Evolutionary conservation across 805 yeast genomes (phyloP).

Genomic region (Ogataea thermomethanolica): DNA sequence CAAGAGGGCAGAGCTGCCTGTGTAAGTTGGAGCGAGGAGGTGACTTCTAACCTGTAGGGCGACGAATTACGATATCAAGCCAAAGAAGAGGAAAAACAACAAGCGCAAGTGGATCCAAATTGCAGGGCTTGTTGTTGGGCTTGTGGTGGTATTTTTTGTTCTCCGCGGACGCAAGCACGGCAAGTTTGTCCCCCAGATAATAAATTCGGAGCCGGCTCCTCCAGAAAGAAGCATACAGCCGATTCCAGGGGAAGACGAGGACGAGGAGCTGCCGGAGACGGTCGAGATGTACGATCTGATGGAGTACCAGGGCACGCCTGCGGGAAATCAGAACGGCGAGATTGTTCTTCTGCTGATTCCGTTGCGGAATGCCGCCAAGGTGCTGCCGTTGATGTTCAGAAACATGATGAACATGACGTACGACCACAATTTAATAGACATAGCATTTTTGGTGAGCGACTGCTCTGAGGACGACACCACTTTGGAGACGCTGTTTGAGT

Average conservation of each 20-base stretch:
- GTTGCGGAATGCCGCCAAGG: constrained; percentile 71
- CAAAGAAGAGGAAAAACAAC: constrained; percentile 12
- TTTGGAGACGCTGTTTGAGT: constrained; percentile 60
- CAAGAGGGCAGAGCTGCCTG: constrained; percentile 48
- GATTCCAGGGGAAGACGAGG: constrained; percentile 3
- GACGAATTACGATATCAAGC: constrained; percentile 18
- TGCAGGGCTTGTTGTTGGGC: constrained; percentile 4
- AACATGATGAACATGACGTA: constrained; percentile 84
- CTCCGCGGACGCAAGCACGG: constrained; percentile 3
- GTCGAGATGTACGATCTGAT: constrained; percentile 63
- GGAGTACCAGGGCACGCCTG: constrained; percentile 49
- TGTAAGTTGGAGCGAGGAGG: constrained; percentile 31
- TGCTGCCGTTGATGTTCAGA: constrained; percentile 77
- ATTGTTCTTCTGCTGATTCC: constrained; percentile 71
- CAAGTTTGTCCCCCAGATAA: neutral
- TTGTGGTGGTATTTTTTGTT: constrained; percentile 6
- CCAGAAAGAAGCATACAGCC: neutral
- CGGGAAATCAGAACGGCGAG: constrained; percentile 53
- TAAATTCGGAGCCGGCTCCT: constrained; percentile 2
- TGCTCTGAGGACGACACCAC: constrained; percentile 68
- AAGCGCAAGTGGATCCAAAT: constrained; percentile 4
- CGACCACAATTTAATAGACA: constrained; percentile 74
- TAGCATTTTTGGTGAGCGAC: constrained; percentile 78
- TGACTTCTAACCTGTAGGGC: constrained; percentile 4
- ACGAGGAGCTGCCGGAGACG: constrained; percentile 9